A percentile compares a stretch with the other conserved stretches of the same genome.
These are phyloP conservation scores for Elongisporangium senticosum DNA, from an alignment of 352 stramenopile species.

Conservation along the genomic window DNA sequence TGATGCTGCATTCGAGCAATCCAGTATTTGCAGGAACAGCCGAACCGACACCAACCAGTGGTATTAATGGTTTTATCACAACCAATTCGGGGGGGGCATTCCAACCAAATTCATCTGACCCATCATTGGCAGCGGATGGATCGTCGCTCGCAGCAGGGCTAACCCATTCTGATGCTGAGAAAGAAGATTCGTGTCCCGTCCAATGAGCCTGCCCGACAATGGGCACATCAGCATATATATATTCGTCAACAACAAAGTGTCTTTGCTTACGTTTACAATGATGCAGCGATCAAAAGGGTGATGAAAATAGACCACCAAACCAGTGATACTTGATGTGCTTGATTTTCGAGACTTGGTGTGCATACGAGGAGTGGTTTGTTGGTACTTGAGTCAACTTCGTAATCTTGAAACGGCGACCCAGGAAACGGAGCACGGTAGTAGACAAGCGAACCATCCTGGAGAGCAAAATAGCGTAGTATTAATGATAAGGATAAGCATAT, in stretches of 20 bases:
- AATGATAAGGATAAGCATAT: constrained; percentile 1
- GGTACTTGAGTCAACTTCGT: constrained; percentile 59
- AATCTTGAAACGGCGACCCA: constrained; percentile 75
- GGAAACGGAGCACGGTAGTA: constrained; percentile 79
- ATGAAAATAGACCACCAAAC: constrained; percentile 6
- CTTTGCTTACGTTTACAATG: not conserved
- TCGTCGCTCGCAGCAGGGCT: constrained; percentile 17
- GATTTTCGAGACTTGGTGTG: constrained; percentile 78
- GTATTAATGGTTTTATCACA: not conserved
- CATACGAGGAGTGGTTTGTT: constrained; percentile 73
- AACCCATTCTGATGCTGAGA: constrained; percentile 34
- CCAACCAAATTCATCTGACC: not conserved
- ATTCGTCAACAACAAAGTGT: not conserved
- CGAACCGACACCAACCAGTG: not conserved
- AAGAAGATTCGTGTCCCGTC: constrained; percentile 58
- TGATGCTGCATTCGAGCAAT: not conserved
- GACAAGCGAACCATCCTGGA: constrained; percentile 53
- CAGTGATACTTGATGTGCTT: constrained; percentile 6
- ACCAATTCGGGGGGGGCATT: not conserved
- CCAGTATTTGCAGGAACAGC: not conserved
- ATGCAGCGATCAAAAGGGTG: constrained; percentile 2
- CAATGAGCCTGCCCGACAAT: constrained; percentile 28
- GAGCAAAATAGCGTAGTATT: not conserved
- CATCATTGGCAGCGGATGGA: not conserved
- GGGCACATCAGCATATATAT: constrained; percentile 1